Base-by-base conservation (phyloP, 345 rosid species). In the Acer saccharum region DNA sequence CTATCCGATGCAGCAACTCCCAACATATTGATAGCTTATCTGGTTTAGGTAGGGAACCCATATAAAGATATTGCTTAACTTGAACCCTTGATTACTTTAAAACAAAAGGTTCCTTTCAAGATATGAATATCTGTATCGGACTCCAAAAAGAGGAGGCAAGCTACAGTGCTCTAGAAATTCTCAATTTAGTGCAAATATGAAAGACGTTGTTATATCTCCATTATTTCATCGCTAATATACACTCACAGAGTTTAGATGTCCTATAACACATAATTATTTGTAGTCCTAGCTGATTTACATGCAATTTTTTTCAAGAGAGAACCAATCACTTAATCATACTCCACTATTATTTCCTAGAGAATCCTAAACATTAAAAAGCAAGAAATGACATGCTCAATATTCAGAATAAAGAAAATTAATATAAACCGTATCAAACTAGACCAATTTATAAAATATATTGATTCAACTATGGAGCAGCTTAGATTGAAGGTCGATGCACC, bases 1-100 rank as follows among this genome's bases (percentile, higher is more conserved):
- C 98, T 62, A 94, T 84, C 71, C 93, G 89, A 71, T 86, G 93
- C 78, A 93, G 88, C 77, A 93, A 83, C 86, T 90, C 88, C 92
- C 92, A 92, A 55, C 78, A 78, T 60, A 82, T 11, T 74, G 91
- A 87, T 52, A 79, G 83, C 74, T 83, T 84, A 77, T 89, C 94
- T 92, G 90, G 79, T 80, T 29, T 27, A 83, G 68, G 77, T 65
- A 75, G 64, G 65, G 71, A n/a, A 76, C 54, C 27, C 32, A 55
- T 7, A 44, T 61, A 64, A 63, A 68, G 35, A 63, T 57, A 81
- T 68, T 52, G 21, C 73, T 35, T 23, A 55, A 73, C 39, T 14
- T 41, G 20, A 57, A 32, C 62, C 13, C 23, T 48, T 52, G 65
- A 29, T 66, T 48, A 60, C 35, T 21, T 62, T 25, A 21, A 74